A percentile compares a stretch with the other conserved stretches of the same genome.
phyloP scores from a whole-genome alignment of 768 basidiomycete genomes.

The Terana coerulea region DNA sequence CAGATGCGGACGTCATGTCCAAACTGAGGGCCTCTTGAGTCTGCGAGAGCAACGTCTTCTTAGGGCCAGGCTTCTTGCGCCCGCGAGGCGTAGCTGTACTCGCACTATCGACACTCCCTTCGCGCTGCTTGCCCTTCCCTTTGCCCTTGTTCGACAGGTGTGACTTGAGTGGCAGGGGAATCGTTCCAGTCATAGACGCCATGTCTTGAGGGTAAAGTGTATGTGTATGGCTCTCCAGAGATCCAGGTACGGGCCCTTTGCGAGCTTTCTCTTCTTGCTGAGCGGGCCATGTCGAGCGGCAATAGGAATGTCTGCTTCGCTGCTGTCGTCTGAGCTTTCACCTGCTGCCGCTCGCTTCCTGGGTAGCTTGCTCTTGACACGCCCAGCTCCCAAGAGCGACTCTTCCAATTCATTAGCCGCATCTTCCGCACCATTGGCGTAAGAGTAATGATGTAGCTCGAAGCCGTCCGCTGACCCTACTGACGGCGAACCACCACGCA shows the following conservation, averaged over 20 bases:
- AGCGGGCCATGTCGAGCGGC: conserved; percentile 38
- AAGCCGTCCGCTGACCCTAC: conserved; percentile 22
- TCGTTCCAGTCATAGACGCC: conserved; percentile 23
- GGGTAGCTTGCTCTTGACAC: conserved; percentile 18
- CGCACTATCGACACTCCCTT: conserved; percentile 56
- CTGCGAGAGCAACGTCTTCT: conserved; percentile 53
- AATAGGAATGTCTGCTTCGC: conserved; percentile 48
- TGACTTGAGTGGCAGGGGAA: conserved; percentile 24
- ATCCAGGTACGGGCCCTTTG: conserved; percentile 26
- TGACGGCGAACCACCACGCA: conserved; percentile 33
- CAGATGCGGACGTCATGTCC: conserved; percentile 45
- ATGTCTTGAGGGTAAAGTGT: conserved; percentile 34
- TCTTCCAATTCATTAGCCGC: conserved; percentile 56
- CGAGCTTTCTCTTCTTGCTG: conserved; percentile 62
- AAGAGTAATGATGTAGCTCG: conserved; percentile 23
- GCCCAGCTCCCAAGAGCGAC: conserved; percentile 42
- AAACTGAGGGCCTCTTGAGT: conserved; percentile 46
- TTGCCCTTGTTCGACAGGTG: conserved; percentile 47
- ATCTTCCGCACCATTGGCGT: conserved; percentile 42
- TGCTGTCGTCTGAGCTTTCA: conserved; percentile 54
- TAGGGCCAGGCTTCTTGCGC: conserved; percentile 58
- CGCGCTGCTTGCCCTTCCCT: conserved; percentile 44
- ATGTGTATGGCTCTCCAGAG: conserved; percentile 47
- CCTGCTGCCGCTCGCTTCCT: conserved; percentile 51
- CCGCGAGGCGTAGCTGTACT: conserved; percentile 44